Evolutionary conservation across 371 early-diverging fungal genomes (phyloP).

Genomic region (Lichtheimia ornata): DNA sequence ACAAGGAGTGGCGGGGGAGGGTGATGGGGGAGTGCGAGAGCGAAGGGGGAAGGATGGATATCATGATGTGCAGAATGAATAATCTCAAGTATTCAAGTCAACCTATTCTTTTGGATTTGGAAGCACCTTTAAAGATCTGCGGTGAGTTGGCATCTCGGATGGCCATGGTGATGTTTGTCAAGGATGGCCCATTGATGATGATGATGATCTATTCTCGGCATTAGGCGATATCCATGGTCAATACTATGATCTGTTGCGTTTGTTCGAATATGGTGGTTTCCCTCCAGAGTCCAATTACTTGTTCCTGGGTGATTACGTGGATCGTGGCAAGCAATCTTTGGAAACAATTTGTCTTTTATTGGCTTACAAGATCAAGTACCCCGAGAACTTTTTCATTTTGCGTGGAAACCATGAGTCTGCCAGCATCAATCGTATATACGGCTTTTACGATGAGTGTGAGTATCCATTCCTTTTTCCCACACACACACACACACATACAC

Average conservation of each 20-base stretch:
- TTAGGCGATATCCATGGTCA: conserved; percentile 94
- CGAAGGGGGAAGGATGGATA: neutral
- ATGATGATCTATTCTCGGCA: neutral
- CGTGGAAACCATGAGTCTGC: conserved; percentile 98
- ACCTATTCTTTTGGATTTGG: conserved; percentile 90
- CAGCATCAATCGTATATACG: conserved; percentile 95
- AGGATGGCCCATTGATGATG: neutral
- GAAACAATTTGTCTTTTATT: conserved; percentile 93
- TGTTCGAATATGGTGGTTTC: conserved; percentile 87
- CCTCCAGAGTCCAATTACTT: conserved; percentile 88
- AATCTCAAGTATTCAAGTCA: conserved; percentile 40
- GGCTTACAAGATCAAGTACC: conserved; percentile 95
- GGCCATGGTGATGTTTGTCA: too few species aligned
- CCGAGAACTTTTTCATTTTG: conserved; percentile 91
- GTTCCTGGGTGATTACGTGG: conserved; percentile 97
- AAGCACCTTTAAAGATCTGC: conserved; percentile 95
- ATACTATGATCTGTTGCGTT: conserved; percentile 81
- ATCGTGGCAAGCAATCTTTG: conserved; percentile 93
- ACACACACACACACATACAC: too few species aligned
- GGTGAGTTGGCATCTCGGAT: conserved; percentile 43
- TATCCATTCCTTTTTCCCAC: neutral
- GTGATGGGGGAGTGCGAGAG: too few species aligned
- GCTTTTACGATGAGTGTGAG: conserved; percentile 98
- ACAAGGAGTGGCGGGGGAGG: neutral
- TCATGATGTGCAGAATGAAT: neutral